Evolutionary conservation across 192 early-diverging fungal genomes (phyloP).

Genomic region (Mortierella antarctica): DNA sequence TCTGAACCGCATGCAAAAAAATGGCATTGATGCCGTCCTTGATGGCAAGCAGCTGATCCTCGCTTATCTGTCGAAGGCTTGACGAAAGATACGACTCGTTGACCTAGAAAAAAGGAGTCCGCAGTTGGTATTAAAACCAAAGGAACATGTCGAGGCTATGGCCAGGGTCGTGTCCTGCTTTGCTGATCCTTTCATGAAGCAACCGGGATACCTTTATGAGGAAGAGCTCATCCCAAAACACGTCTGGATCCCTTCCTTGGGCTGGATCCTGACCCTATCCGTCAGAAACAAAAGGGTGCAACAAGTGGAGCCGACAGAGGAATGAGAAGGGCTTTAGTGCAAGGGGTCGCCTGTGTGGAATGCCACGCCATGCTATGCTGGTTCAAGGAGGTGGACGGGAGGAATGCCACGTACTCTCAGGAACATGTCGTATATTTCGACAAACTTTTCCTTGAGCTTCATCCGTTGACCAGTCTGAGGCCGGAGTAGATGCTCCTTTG

Average conservation of each 20-base stretch:
- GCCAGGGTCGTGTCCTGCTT: neutral
- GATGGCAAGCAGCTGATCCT: slow-evolving; percentile 57
- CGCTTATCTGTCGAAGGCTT: slow-evolving; percentile 49
- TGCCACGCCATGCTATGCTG: neutral
- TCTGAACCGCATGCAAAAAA: slow-evolving; percentile 56
- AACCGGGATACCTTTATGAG: slow-evolving; percentile 48
- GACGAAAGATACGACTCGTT: slow-evolving; percentile 51
- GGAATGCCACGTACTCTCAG: slow-evolving; percentile 52
- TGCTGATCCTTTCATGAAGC: neutral
- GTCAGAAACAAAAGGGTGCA: neutral
- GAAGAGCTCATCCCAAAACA: slow-evolving; percentile 61
- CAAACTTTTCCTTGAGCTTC: slow-evolving; percentile 67
- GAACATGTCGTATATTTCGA: slow-evolving; percentile 59
- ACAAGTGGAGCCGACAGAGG: neutral
- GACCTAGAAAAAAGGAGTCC: slow-evolving; percentile 26
- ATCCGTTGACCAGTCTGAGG: slow-evolving; percentile 44
- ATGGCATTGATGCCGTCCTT: slow-evolving; percentile 54
- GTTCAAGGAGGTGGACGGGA: neutral
- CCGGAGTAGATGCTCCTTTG: slow-evolving; percentile 38
- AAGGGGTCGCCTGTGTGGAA: neutral
- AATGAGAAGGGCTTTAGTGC: slow-evolving; percentile 2
- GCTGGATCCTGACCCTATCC: slow-evolving; percentile 61
- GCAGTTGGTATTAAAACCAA: neutral
- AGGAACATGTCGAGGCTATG: neutral
- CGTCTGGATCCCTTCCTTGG: slow-evolving; percentile 48